Percentiles rank a stretch among this genome's conserved stretches.
phyloP scores from a whole-genome alignment of 768 basidiomycete genomes.

The Serendipita sp. region DNA sequence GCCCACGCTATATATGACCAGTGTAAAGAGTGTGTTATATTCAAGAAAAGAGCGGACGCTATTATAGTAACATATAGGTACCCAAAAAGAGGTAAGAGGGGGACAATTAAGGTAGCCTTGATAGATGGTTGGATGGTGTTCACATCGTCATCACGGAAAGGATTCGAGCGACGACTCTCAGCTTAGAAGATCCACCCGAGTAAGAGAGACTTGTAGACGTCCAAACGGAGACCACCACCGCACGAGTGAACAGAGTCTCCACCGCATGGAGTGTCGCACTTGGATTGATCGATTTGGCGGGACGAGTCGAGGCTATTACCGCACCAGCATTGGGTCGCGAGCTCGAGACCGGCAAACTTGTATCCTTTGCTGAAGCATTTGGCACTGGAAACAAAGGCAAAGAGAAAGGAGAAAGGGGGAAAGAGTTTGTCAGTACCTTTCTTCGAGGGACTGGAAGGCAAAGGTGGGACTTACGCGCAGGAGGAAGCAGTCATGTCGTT shows the following conservation, averaged over 20 bases:
- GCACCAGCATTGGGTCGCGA: constrained; percentile 4
- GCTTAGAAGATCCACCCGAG: not conserved
- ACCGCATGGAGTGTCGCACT: constrained; percentile 7
- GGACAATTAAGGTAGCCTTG: no score
- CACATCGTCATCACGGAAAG: no score
- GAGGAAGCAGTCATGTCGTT: not conserved
- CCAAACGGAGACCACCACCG: constrained; percentile 4
- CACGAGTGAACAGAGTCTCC: constrained; percentile 2
- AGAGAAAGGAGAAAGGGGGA: not conserved
- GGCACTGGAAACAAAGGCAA: not conserved
- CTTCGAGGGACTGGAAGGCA: not conserved
- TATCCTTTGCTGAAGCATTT: constrained; percentile 5
- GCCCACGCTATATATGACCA: no score
- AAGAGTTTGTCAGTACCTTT: no score
- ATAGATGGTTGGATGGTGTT: no score
- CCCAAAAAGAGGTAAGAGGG: no score
- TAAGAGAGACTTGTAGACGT: not conserved
- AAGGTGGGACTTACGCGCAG: not conserved
- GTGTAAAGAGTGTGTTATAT: no score
- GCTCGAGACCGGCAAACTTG: constrained; percentile 6
- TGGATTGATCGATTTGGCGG: not conserved
- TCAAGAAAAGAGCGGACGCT: no score
- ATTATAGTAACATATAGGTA: no score
- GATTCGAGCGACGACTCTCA: no score
- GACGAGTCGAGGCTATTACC: not conserved